phyloP scores from a whole-genome alignment of 164 flowering plant genomes.

The Stephania yunnanensis region DNA sequence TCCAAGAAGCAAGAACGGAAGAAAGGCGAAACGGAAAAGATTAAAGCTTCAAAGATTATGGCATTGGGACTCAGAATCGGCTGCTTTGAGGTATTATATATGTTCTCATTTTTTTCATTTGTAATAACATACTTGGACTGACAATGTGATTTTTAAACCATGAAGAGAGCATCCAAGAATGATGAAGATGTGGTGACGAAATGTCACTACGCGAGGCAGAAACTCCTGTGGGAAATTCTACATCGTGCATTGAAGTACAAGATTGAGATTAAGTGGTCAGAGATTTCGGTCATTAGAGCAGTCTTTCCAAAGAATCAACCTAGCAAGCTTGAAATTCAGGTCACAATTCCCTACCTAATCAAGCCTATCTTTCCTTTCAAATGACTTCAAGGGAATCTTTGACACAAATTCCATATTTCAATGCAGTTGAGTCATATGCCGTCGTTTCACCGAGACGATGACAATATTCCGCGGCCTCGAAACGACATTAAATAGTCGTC shows the following conservation, averaged over 20 bases:
- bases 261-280: constrained; percentile 69
- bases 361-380: background rate
- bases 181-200: constrained; percentile 67
- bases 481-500: constrained; percentile 56
- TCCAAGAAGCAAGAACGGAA: background rate
- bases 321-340: constrained; percentile 36
- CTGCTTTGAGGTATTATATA: constrained; percentile 44
- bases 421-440: constrained; percentile 51
- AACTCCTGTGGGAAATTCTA: constrained; percentile 71
- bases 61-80: constrained; percentile 44
- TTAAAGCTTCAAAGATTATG: constrained; percentile 50
- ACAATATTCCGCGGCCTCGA: constrained; percentile 44
- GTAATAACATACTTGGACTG: too few species aligned
- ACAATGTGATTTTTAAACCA: too few species aligned
- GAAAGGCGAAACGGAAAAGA: constrained; percentile 22
- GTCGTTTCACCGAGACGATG: constrained; percentile 42
- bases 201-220: constrained; percentile 58
- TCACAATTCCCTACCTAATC: background rate
- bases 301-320: constrained; percentile 26
- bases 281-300: constrained; percentile 50
- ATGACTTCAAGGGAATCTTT: background rate
- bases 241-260: constrained; percentile 53
- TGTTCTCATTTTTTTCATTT: too few species aligned
- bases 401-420: background rate
- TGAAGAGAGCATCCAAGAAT: constrained; percentile 38